Evolutionary conservation across 1,284 basidiomycete species (phyloP).

Genomic region (Malassezia cuniculi): DNA sequence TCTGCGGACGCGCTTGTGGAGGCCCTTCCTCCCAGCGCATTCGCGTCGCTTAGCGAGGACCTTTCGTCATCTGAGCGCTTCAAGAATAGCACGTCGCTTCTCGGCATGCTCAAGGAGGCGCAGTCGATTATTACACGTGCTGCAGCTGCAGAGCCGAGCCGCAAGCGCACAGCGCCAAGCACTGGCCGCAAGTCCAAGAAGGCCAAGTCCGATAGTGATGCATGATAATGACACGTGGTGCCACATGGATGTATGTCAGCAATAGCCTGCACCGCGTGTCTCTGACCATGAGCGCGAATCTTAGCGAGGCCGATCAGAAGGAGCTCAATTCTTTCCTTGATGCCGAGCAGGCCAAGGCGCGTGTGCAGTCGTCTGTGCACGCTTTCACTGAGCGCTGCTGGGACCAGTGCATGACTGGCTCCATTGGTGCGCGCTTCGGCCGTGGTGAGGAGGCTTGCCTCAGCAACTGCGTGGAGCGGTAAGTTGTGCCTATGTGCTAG

Average conservation of each 20-base stretch:
- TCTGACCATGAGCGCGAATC: constrained; percentile 8
- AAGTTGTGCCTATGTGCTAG: background rate
- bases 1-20: constrained; percentile 1
- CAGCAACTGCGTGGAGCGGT: constrained; percentile 68
- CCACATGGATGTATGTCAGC: background rate
- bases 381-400: constrained; percentile 44
- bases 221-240: background rate
- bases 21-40: constrained; percentile 38
- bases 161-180: background rate
- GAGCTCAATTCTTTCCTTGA: constrained; percentile 74
- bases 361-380: constrained; percentile 54
- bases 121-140: too few relatives aligned
- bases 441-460: constrained; percentile 71
- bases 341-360: constrained; percentile 72
- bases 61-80: constrained; percentile 19
- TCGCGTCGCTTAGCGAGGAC: constrained; percentile 16
- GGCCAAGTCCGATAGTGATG: constrained; percentile 12
- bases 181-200: constrained; percentile 18
- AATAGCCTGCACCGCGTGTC: background rate
- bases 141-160: background rate
- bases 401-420: constrained; percentile 67
- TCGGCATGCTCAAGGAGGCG: constrained; percentile 50
- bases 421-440: constrained; percentile 71
- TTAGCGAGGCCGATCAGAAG: constrained; percentile 13
- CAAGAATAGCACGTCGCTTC: constrained; percentile 46